Evolutionary conservation across 208 protist species (phyloP), one percentile per base, ranked within the genome.

Genomic region (Leishmania braziliensis): DNA sequence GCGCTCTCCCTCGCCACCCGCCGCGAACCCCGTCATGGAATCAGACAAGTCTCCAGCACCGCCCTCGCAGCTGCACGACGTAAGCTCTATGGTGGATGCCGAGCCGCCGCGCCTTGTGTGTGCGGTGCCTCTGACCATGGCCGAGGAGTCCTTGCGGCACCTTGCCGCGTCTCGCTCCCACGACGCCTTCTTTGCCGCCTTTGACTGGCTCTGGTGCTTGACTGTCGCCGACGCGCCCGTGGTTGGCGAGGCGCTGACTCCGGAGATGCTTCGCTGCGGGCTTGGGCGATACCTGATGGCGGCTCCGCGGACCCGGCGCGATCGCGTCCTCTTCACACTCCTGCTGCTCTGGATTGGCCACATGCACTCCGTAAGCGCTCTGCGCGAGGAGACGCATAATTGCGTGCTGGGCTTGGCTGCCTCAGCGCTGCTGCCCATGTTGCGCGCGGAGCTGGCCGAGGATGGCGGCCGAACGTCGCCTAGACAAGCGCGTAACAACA

Each of bases 151-250:
- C 43, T 73, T 96, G 50, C 86, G 79, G 10, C 79, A 83, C 70
- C 75, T 95, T 50, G 80, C 83, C n/a, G 78, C 62, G 3, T 79
- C 80, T 70, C 33, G 69, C 74, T 91, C 84, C 0, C 93, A 97
- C 80, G 86, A 86, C 16, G 87, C 89, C 36, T 97, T 94, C 85
- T 95, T 95, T 63, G 69, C 69, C 51, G 78, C 86, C 26, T 77
- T 97, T 53, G 91, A 97, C 65, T 77, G 82, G 71, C 65, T 97
- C 39, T 95, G 92, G 91, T 95, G 90, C 66, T 56, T 97, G 43
- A 91, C 89, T 36, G 87, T 93, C 36, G 92, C 91, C 1, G 90
- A 87, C 68, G 84, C 86, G 1, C 66, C 39, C 5, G 81, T 73
- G 18, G 68, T 95, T 23, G 82, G 85, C 26, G 83, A 75, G 14